Conservation (phyloP, 2,329 filamentous ascomycete species). For the Fusarium palustre region DNA sequence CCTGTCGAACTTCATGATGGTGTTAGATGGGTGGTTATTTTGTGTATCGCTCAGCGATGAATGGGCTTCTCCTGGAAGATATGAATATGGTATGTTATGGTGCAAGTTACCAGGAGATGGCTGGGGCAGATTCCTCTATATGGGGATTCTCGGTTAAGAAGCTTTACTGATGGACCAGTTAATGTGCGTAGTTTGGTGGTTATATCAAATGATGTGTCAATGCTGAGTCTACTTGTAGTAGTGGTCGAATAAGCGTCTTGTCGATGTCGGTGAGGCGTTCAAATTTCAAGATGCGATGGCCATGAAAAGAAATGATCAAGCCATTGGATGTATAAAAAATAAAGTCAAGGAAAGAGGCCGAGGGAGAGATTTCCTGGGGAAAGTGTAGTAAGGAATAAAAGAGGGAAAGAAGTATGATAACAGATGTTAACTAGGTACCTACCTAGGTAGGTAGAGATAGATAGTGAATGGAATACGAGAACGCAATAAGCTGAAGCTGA, state of each 20-base stretch:
- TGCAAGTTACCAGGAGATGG: background rate
- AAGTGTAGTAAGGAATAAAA: slow-evolving; percentile 7
- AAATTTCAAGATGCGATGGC: background rate
- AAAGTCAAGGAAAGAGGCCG: background rate
- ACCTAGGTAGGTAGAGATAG: too few relatives aligned
- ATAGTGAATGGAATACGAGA: slow-evolving; percentile 36
- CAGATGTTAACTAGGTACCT: background rate
- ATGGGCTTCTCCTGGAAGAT: slow-evolving; percentile 26
- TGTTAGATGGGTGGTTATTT: background rate
- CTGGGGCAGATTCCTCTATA: background rate
- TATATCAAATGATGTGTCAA: slow-evolving; percentile 7
- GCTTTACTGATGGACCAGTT: background rate
- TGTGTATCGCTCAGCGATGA: slow-evolving; percentile 22
- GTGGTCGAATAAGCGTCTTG: background rate
- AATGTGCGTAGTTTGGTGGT: slow-evolving; percentile 7
- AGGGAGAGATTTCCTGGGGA: background rate
- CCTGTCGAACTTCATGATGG: slow-evolving; percentile 34
- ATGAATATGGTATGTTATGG: background rate
- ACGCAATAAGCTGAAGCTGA: slow-evolving; percentile 39
- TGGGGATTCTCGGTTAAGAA: background rate
- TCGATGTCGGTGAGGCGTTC: slow-evolving; percentile 1
- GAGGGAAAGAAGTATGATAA: slow-evolving; percentile 12
- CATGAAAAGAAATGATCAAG: background rate
- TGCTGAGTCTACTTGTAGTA: slow-evolving; percentile 1
- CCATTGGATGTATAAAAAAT: slow-evolving; percentile 10